A percentile compares a stretch with the other conserved stretches of the same genome.
phyloP scores from a whole-genome alignment of 1,284 basidiomycete genomes.

The Vanrija pseudolonga region DNA sequence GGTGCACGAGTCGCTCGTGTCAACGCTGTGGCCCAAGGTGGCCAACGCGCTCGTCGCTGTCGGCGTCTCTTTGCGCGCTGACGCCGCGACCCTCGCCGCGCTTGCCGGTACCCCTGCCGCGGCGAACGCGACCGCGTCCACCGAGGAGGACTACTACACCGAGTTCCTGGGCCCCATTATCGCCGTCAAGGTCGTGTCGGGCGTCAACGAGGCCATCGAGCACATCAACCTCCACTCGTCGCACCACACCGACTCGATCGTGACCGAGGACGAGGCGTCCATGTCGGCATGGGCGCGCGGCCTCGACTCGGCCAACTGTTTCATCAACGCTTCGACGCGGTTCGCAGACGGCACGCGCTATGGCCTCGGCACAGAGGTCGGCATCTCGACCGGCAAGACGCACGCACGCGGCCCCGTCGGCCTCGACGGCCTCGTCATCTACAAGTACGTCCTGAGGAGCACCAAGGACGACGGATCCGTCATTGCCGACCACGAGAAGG shows the following conservation, averaged over 20 bases:
- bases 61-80: conserved; percentile 76
- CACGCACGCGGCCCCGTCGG: conserved; percentile 97
- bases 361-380: conserved; percentile 96
- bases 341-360: conserved; percentile 97
- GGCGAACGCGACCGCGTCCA: conserved; percentile 56
- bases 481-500: conserved; percentile 66
- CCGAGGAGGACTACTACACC: conserved; percentile 67
- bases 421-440: conserved; percentile 87
- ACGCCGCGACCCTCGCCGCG: conserved; percentile 60
- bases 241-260: conserved; percentile 91
- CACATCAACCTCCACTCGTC: conserved; percentile 93
- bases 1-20: conserved; percentile 68
- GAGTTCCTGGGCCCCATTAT: conserved; percentile 84
- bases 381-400: conserved; percentile 93
- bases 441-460: conserved; percentile 88
- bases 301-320: conserved; percentile 88
- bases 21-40: conserved; percentile 73
- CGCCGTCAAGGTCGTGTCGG: conserved; percentile 71
- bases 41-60: conserved; percentile 67
- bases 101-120: conserved; percentile 47
- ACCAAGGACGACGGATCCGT: conserved; percentile 67
- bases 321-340: conserved; percentile 89
- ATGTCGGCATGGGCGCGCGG: conserved; percentile 77
- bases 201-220: conserved; percentile 67
- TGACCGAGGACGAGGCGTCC: conserved; percentile 70